phyloP scores from a whole-genome alignment of 169 alveolate genomes.

The Cryptosporidium muris region DNA sequence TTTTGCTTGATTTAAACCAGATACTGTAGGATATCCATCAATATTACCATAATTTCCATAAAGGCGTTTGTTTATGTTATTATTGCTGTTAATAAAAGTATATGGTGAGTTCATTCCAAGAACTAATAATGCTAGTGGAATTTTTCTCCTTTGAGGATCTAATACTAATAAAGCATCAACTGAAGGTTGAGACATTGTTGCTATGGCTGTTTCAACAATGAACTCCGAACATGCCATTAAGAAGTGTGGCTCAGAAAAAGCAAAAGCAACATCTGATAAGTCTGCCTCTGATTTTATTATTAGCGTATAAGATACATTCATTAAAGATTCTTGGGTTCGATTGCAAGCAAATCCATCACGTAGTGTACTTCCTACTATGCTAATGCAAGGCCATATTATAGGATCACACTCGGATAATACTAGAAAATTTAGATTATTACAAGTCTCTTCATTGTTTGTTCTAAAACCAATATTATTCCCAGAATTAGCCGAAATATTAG shows the following conservation, averaged over 20 bases:
- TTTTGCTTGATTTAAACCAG: too few species aligned
- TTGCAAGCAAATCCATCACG: constrained; percentile 60
- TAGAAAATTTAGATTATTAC: not conserved
- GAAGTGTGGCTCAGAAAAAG: constrained; percentile 67
- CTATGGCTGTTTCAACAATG: constrained; percentile 49
- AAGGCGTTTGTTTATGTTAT: constrained; percentile 1
- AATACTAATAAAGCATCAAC: constrained; percentile 57
- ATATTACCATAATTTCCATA: not conserved
- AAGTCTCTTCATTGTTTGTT: constrained; percentile 1
- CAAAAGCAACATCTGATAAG: constrained; percentile 51
- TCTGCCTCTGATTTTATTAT: constrained; percentile 43
- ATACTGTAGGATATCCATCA: too few species aligned
- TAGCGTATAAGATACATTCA: constrained; percentile 56
- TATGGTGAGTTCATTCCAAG: constrained; percentile 51
- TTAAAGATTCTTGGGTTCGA: constrained; percentile 39
- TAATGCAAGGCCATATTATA: constrained; percentile 60
- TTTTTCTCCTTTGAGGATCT: constrained; percentile 67
- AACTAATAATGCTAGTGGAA: constrained; percentile 46
- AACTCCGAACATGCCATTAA: constrained; percentile 55
- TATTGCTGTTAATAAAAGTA: constrained; percentile 11
- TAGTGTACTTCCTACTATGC: constrained; percentile 40
- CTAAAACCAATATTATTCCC: not conserved
- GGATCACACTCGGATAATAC: constrained; percentile 63
- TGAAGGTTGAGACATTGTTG: constrained; percentile 57
- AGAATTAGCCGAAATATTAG: not conserved